phyloP scores from a whole-genome alignment of 2,329 filamentous ascomycete species.

The Karstenula rhodostoma region DNA sequence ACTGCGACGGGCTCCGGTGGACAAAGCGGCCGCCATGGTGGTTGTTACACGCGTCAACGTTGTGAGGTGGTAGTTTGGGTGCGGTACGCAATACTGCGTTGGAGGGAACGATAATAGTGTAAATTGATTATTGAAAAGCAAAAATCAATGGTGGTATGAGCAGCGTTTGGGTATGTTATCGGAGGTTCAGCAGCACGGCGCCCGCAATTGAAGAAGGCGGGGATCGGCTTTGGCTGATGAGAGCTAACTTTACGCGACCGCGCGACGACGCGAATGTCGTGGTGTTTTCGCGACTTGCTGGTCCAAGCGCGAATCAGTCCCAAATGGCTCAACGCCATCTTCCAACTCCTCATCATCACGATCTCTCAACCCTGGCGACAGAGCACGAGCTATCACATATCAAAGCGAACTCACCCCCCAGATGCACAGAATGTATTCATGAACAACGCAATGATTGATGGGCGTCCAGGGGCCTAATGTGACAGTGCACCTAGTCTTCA shows the following conservation, averaged over 20 bases:
- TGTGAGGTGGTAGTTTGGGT: background rate
- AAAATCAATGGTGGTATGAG: background rate
- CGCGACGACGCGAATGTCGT: background rate
- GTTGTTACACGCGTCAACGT: background rate
- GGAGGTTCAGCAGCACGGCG: background rate
- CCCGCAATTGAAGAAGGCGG: conserved; percentile 10
- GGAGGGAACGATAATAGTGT: background rate
- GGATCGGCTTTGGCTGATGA: conserved; percentile 12
- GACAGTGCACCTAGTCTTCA: too few species aligned
- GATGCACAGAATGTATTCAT: too few species aligned
- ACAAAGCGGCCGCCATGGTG: background rate
- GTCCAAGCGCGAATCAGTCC: conserved; percentile 15
- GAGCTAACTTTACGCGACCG: conserved; percentile 9
- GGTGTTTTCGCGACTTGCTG: background rate
- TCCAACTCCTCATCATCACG: background rate
- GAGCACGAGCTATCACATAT: background rate
- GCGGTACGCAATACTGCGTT: background rate
- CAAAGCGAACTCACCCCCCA: background rate
- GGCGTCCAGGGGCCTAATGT: too few species aligned
- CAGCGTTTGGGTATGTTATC: background rate
- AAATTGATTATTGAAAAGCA: background rate
- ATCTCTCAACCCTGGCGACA: background rate
- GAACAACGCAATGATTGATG: too few species aligned
- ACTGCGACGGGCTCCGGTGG: background rate
- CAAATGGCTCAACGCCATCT: conserved; percentile 16